Percentiles rank a stretch among this genome's conserved stretches.
These are phyloP conservation scores for Geotrichum aggregatum DNA, from an alignment of 1,139 yeast genomes.

Conservation along the genomic window DNA sequence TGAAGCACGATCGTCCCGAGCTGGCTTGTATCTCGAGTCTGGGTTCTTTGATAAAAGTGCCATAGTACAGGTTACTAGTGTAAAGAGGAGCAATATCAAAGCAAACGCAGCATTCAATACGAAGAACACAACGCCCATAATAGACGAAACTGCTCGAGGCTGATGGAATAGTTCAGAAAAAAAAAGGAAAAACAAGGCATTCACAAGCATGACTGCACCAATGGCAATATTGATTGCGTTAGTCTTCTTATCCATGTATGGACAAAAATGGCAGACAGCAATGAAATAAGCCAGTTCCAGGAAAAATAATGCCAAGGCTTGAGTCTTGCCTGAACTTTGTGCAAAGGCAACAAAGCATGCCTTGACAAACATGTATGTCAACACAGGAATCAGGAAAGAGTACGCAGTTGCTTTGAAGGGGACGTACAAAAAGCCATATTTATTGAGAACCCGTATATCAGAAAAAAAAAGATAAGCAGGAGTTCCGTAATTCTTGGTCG, in stretches of 20 bases:
- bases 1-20: conserved; percentile 92
- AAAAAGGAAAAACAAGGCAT: conserved; percentile 81
- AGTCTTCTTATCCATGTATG: conserved; percentile 91
- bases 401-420: conserved; percentile 82
- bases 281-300: conserved; percentile 69
- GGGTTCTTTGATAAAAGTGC: conserved; percentile 85
- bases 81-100: conserved; percentile 67
- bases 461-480: conserved; percentile 90
- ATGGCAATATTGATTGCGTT: conserved; percentile 84
- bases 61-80: conserved; percentile 74
- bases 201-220: conserved; percentile 68
- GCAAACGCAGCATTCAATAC: conserved; percentile 88
- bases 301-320: conserved; percentile 71
- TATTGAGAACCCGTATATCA: conserved; percentile 70
- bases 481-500: conserved; percentile 68
- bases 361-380: conserved; percentile 65
- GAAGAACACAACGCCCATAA: conserved; percentile 88
- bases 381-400: conserved; percentile 66
- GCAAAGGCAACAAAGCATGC: conserved; percentile 82
- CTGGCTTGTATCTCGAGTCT: conserved; percentile 89
- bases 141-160: conserved; percentile 82
- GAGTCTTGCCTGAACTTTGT: conserved; percentile 73
- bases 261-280: conserved; percentile 64
- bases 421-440: conserved; percentile 86
- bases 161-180: conserved; percentile 82